phyloP scores from a whole-genome alignment of 116 monocot species.

The Zostera marina region DNA sequence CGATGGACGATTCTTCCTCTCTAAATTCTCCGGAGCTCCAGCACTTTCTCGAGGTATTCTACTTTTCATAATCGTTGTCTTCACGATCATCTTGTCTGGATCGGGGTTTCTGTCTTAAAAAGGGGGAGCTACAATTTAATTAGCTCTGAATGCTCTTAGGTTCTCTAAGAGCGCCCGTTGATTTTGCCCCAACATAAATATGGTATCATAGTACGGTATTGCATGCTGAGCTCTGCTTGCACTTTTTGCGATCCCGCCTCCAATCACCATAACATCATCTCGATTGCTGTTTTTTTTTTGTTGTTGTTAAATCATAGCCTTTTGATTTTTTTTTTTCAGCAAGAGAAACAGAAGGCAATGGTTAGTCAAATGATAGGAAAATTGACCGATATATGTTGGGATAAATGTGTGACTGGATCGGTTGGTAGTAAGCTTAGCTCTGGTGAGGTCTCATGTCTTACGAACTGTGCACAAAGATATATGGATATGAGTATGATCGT shows the following conservation, averaged over 20 bases:
- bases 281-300: too few species aligned
- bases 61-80: too few species aligned
- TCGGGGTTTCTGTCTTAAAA: neutral
- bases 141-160: conserved; percentile 4
- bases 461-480: conserved; percentile 74
- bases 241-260: conserved; percentile 1
- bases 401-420: conserved; percentile 77
- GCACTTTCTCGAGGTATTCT: conserved; percentile 28
- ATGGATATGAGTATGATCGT: conserved; percentile 83
- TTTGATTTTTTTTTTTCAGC: conserved; percentile 19
- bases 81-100: neutral
- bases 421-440: conserved; percentile 90
- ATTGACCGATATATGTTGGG: conserved; percentile 80
- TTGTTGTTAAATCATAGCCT: too few species aligned
- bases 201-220: conserved; percentile 8
- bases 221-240: neutral
- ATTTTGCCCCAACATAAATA: conserved; percentile 1
- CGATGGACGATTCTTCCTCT: conserved; percentile 15
- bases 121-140: neutral
- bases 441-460: conserved; percentile 55
- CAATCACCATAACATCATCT: conserved; percentile 6
- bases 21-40: conserved; percentile 23
- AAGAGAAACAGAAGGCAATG: conserved; percentile 95
- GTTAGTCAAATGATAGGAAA: conserved; percentile 76
- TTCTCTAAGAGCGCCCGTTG: conserved; percentile 7